Percentiles rank a stretch among this genome's conserved stretches.
Evolutionary conservation across 192 early-diverging fungal genomes (phyloP).

Genomic region (Spizellomyces sp.): DNA sequence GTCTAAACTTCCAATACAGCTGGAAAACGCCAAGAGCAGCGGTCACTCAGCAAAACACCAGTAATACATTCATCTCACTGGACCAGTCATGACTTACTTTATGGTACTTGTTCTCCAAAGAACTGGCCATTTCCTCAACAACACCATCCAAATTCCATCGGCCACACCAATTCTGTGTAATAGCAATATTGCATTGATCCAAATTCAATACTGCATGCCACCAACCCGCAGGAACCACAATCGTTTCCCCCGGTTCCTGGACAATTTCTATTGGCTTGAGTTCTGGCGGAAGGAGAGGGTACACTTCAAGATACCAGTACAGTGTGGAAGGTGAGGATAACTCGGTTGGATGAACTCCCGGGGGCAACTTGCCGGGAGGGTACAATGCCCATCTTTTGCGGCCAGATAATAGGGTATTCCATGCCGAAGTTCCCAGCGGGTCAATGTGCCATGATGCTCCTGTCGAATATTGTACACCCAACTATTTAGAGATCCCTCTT

Average conservation of each 20-base stretch:
- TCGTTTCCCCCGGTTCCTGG: slow-evolving; percentile 38
- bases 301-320: slow-evolving; percentile 39
- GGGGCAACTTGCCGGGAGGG: slow-evolving; percentile 29
- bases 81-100: background rate
- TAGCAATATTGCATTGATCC: slow-evolving; percentile 29
- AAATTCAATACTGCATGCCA: slow-evolving; percentile 43
- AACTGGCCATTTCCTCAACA: slow-evolving; percentile 10
- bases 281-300: slow-evolving; percentile 27
- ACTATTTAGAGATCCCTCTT: background rate
- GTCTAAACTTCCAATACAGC: background rate
- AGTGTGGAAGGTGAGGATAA: slow-evolving; percentile 13
- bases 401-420: slow-evolving; percentile 21
- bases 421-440: slow-evolving; percentile 26
- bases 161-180: slow-evolving; percentile 35
- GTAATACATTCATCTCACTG: background rate
- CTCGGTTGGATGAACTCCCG: slow-evolving; percentile 11
- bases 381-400: slow-evolving; percentile 35
- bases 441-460: slow-evolving; percentile 41
- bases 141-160: slow-evolving; percentile 18
- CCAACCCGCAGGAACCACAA: slow-evolving; percentile 43
- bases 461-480: background rate
- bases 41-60: background rate
- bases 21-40: background rate
- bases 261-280: slow-evolving; percentile 32
- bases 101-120: background rate